These are phyloP conservation scores for Euphrasia confusa DNA, from an alignment of 257 asterid species.

Conservation along the genomic window DNA sequence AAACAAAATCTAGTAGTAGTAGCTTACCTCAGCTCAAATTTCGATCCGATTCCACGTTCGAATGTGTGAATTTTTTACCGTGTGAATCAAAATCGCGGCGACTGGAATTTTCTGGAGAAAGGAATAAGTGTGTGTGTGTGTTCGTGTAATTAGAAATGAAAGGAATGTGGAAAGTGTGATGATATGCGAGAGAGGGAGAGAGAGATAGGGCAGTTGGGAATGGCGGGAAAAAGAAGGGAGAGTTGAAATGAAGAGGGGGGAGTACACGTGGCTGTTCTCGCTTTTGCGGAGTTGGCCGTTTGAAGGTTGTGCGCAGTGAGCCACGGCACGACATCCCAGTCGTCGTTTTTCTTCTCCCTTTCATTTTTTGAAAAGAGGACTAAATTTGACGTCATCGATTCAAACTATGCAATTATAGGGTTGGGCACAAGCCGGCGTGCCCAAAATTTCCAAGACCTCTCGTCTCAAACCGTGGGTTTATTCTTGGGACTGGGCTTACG, in stretches of 20 bases:
- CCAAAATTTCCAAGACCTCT: no score
- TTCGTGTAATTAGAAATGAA: conserved; percentile 7
- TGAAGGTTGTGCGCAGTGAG: no score
- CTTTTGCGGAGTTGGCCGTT: no score
- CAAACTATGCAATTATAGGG: no score
- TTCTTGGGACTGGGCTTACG: no score
- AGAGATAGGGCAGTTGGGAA: conserved; percentile 6
- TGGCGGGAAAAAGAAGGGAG: conserved; percentile 24
- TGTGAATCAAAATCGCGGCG: background rate
- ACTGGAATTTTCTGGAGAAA: conserved; percentile 16
- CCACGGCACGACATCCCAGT: no score
- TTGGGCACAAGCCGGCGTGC: no score
- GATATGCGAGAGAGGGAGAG: conserved; percentile 19
- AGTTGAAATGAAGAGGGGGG: conserved; percentile 19
- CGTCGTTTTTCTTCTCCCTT: no score
- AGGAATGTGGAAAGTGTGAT: conserved; percentile 5
- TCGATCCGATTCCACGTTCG: conserved; percentile 9
- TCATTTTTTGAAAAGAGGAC: no score
- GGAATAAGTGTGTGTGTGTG: conserved; percentile 18
- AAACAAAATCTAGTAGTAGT: background rate
- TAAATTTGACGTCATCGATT: no score
- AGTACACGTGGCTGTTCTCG: no score
- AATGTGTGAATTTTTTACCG: background rate
- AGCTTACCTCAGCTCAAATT: conserved; percentile 16
- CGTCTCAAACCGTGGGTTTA: no score